Evolutionary conservation across 2,329 filamentous ascomycete species (phyloP), one percentile per base, ranked within the genome.

Genomic region (Cercospora nicotianae): DNA sequence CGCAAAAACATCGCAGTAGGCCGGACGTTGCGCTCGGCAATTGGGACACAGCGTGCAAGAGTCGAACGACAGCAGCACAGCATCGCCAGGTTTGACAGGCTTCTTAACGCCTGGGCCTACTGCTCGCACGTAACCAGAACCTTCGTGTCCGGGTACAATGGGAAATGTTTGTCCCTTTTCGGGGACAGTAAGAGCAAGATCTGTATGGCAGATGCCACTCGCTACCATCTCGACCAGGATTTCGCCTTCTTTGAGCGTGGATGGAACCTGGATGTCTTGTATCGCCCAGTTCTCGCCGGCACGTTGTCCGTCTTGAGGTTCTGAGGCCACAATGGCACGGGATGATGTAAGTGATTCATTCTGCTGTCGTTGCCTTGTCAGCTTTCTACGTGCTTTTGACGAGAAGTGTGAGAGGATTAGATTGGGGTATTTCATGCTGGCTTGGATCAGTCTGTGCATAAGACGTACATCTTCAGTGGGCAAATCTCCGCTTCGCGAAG

Each of bases 51-150:
- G 63, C 6, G 63, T 65, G 62, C 74, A 76, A 16, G 57, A 66
- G 60, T 70, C 69, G 53, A 72, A 74, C 2, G 72, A 72, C 8
- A 76, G 59, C 8, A 76, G 60, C 7, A 75, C 71, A 23, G 72
- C 70, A 59, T 74, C 72, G 18, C 74, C 72, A 23, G 70, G 63
- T 59, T 66, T 64, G 18, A 75, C 13, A n/a, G 66, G 57, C 28
- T 72, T 72, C 10, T 39, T 72, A n/a, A 81, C 76, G 0, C 75
- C 75, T 1, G 75, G 74, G 1, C 82, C 82, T 31, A 82, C 72
- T 28, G 77, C 73, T 64, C 79, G 77, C 16, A 86, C 82, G 45
- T 83, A 80, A 0, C 84, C 83, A 0, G 83, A 72, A 18, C 73
- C 72, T 65, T 75, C 73, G 64, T 74, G 72, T 10, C 73, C 73